A percentile compares a stretch with the other conserved stretches of the same genome.
These are phyloP conservation scores for Hanseniaspora hatyaiensis DNA, from an alignment of 805 yeast genomes.

Conservation along the genomic window DNA sequence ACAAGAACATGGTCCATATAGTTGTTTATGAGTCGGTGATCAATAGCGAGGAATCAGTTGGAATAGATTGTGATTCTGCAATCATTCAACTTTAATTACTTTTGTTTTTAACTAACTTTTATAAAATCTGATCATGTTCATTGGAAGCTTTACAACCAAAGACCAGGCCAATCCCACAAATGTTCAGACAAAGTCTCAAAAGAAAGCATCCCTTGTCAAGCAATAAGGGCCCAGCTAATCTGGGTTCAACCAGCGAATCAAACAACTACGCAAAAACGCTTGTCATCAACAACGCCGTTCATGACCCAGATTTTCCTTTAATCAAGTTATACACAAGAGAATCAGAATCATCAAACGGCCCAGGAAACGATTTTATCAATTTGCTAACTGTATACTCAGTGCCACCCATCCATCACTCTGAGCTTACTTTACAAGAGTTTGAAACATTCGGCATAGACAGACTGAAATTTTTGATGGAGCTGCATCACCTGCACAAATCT, in stretches of 20 bases:
- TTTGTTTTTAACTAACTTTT: neutral
- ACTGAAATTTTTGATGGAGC: constrained; percentile 66
- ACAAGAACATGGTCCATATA: no score
- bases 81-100: no score
- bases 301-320: constrained; percentile 13
- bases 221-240: neutral
- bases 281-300: constrained; percentile 1
- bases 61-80: no score
- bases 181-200: constrained; percentile 16
- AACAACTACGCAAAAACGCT: constrained; percentile 9
- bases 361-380: constrained; percentile 34
- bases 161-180: neutral
- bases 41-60: no score
- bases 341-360: constrained; percentile 32
- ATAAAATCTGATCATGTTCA: no score
- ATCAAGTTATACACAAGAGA: constrained; percentile 29
- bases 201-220: constrained; percentile 13
- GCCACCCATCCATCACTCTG: constrained; percentile 57
- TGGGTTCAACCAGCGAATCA: neutral
- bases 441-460: constrained; percentile 95
- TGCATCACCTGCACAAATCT: constrained; percentile 56
- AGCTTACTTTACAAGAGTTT: constrained; percentile 82
- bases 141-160: neutral
- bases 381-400: constrained; percentile 54
- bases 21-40: no score